These are phyloP conservation scores for Noccaea bulbosa DNA, from an alignment of 345 rosid genomes.

Conservation along the genomic window DNA sequence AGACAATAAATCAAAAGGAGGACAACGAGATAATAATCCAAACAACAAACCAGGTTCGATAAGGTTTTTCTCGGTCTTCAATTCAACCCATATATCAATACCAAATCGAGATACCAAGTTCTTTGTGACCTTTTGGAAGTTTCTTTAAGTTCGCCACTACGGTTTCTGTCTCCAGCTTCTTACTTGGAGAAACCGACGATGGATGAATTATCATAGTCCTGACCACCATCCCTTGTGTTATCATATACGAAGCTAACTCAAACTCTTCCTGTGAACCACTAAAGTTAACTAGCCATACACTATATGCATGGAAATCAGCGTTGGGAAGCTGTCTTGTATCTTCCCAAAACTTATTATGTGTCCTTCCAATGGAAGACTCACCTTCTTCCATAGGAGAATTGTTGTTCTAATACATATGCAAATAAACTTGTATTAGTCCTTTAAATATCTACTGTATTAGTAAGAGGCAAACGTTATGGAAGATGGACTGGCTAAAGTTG, in stretches of 20 bases:
- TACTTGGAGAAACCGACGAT: neutral
- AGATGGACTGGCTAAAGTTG: neutral
- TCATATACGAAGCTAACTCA: constrained; percentile 14
- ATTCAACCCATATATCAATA: too few species aligned
- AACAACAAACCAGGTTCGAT: too few species aligned
- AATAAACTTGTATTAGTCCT: neutral
- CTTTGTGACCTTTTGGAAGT: too few species aligned
- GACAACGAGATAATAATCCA: too few species aligned
- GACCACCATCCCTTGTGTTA: constrained; percentile 6
- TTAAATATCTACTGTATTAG: neutral
- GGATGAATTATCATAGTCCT: neutral
- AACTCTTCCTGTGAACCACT: constrained; percentile 11
- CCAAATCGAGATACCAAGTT: too few species aligned
- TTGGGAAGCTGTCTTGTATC: constrained; percentile 14
- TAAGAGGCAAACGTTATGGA: neutral
- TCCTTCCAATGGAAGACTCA: constrained; percentile 7
- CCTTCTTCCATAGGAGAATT: neutral
- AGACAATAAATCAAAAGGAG: too few species aligned
- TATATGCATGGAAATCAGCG: neutral
- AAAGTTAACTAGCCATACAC: neutral
- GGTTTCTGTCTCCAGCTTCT: too few species aligned
- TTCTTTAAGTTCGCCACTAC: too few species aligned
- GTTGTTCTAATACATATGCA: neutral
- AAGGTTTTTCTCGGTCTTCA: too few species aligned
- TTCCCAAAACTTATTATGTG: neutral